phyloP scores from a whole-genome alignment of 2,329 filamentous ascomycete genomes.

The Cytospora mali region DNA sequence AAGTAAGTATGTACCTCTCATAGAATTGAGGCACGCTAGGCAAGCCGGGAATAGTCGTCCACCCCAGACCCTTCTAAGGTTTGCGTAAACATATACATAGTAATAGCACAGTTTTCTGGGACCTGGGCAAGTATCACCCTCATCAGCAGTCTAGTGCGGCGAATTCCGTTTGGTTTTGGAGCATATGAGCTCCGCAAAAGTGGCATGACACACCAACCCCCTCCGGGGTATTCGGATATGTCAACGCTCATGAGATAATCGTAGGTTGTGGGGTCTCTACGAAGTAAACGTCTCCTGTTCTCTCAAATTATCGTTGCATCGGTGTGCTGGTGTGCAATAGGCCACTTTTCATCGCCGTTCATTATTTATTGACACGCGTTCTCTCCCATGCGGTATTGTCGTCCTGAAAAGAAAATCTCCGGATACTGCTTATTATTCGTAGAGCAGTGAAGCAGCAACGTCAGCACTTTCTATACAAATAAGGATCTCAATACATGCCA shows the following conservation, averaged over 20 bases:
- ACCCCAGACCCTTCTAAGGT: too few species aligned
- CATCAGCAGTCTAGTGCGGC: background rate
- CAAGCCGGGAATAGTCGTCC: background rate
- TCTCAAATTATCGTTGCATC: background rate
- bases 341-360: background rate
- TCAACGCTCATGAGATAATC: slow-evolving; percentile 17
- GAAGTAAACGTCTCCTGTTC: slow-evolving; percentile 13
- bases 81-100: too few species aligned
- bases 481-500: background rate
- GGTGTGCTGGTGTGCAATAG: too few species aligned
- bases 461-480: too few species aligned
- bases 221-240: background rate
- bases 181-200: slow-evolving; percentile 20
- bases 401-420: too few species aligned
- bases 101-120: background rate
- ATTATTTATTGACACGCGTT: background rate
- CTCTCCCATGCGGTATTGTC: background rate
- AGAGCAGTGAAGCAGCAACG: too few species aligned
- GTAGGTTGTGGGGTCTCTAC: slow-evolving; percentile 10
- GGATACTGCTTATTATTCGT: too few species aligned
- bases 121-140: background rate
- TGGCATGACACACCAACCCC: slow-evolving; percentile 27
- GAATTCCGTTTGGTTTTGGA: background rate
- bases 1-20: too few species aligned
- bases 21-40: too few species aligned